These are phyloP conservation scores for Nephelium lappaceum DNA, from an alignment of 345 rosid species.

Conservation along the genomic window DNA sequence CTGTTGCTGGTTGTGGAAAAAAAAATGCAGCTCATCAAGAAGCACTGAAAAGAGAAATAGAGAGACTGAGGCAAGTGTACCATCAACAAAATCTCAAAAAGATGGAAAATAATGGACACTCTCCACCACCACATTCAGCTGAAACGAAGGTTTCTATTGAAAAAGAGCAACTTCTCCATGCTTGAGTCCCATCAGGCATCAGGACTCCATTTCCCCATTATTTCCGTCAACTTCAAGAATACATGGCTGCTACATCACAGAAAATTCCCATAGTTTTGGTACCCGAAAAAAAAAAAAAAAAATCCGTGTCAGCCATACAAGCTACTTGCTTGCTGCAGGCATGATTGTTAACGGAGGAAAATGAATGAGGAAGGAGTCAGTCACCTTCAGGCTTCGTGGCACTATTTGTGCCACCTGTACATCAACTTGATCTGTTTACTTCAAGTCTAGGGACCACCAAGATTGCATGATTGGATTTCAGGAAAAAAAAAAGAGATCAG, in stretches of 20 bases:
- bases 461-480: conserved; percentile 7
- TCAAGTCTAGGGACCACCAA: conserved; percentile 9
- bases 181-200: conserved; percentile 17
- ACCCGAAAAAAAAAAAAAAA: neutral
- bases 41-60: conserved; percentile 87
- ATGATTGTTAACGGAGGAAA: neutral
- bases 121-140: conserved; percentile 21
- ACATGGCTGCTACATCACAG: too few relatives aligned
- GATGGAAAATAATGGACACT: conserved; percentile 31
- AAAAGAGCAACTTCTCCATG: conserved; percentile 43
- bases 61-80: conserved; percentile 77
- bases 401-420: conserved; percentile 11
- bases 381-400: neutral
- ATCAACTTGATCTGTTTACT: neutral
- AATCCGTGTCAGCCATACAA: neutral
- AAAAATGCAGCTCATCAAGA: conserved; percentile 72
- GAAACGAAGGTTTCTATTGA: conserved; percentile 34
- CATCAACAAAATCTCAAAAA: conserved; percentile 58
- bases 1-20: neutral
- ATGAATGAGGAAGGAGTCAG: neutral
- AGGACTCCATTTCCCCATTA: neutral
- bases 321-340: conserved; percentile 18
- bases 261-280: too few relatives aligned
- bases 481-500: conserved; percentile 5
- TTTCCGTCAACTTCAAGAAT: too few relatives aligned